Evolutionary conservation across 2,329 filamentous ascomycete genomes (phyloP), one percentile per base, ranked within the genome.

Genomic region (Epichloe uncinata): DNA sequence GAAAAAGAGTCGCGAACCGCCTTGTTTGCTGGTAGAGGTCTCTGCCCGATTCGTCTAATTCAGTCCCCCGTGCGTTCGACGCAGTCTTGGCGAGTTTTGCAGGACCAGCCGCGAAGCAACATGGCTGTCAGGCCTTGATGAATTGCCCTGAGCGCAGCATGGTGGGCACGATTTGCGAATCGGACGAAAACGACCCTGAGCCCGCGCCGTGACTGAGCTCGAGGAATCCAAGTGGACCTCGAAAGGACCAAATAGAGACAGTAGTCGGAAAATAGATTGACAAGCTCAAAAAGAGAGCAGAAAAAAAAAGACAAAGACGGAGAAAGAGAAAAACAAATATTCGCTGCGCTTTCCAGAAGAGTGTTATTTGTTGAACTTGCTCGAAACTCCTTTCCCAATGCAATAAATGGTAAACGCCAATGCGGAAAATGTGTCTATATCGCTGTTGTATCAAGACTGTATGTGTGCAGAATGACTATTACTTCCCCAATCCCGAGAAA

Each of bases 11-110:
- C 60, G 67, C 68, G 68, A 68, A 66, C 69, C 69, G 68, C 69
- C 66, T 68, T 66, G 71, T 69, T 71, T 46, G 48, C 38, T 36
- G 16, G 56, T 65, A 61, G 61, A 65, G 66, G 64, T 61, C 60
- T 67, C 69, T 71, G 69, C 70, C 71, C 66, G 65, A 63, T 66
- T 30, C 70, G 69, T 16, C 69, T 73, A 73, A 77, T 45, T 22
- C 74, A 73, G 73, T 72, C 70, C 63, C 66, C 66, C 69, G 67
- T 71, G 42, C 69, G 64, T 67, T 69, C 8, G 67, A 30, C 26
- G 6, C 20, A 34, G 11, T 18, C 13, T n/a, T 47, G 5, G 15
- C 16, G 45, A 30, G n/a, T 8, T 34, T 43, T 16, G 12, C 38
- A 41, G 18, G 18, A 22, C 18, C 16, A 13, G n/a, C 18, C 20